phyloP scores from a whole-genome alignment of 306 rosid species.

The Lablab purpureus region DNA sequence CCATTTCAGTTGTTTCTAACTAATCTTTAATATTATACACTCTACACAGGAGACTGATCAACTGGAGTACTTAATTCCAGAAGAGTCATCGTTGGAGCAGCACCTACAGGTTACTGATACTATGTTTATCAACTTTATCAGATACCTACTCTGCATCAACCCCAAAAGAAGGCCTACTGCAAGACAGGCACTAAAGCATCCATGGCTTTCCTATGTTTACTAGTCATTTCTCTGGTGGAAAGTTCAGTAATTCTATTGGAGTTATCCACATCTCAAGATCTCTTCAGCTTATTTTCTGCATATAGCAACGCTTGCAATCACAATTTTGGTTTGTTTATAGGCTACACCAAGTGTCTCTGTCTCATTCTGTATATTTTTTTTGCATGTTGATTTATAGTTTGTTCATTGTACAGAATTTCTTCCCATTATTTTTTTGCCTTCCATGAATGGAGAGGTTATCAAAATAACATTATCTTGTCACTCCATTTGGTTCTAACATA shows the following conservation, averaged over 20 bases:
- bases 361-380: constrained; percentile 39
- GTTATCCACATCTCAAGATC: constrained; percentile 39
- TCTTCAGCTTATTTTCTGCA: constrained; percentile 30
- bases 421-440: constrained; percentile 40
- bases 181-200: constrained; percentile 81
- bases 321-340: constrained; percentile 59
- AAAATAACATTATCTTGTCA: constrained; percentile 40
- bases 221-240: constrained; percentile 46
- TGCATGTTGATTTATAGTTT: constrained; percentile 31
- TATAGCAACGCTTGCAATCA: constrained; percentile 47
- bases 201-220: constrained; percentile 86
- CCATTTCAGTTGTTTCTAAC: constrained; percentile 22
- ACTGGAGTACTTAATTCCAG: constrained; percentile 87
- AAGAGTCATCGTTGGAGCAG: constrained; percentile 76
- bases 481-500: constrained; percentile 28
- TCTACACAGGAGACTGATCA: constrained; percentile 82
- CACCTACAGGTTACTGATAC: constrained; percentile 68
- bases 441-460: constrained; percentile 45
- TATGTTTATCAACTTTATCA: constrained; percentile 72
- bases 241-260: constrained; percentile 23
- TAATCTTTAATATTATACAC: constrained; percentile 35
- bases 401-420: constrained; percentile 54
- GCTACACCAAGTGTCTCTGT: constrained; percentile 36
- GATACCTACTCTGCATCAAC: constrained; percentile 71
- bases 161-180: constrained; percentile 85